These are phyloP conservation scores for Pseudocercospora crystallina DNA, from an alignment of 2,329 filamentous ascomycete genomes.

Conservation along the genomic window DNA sequence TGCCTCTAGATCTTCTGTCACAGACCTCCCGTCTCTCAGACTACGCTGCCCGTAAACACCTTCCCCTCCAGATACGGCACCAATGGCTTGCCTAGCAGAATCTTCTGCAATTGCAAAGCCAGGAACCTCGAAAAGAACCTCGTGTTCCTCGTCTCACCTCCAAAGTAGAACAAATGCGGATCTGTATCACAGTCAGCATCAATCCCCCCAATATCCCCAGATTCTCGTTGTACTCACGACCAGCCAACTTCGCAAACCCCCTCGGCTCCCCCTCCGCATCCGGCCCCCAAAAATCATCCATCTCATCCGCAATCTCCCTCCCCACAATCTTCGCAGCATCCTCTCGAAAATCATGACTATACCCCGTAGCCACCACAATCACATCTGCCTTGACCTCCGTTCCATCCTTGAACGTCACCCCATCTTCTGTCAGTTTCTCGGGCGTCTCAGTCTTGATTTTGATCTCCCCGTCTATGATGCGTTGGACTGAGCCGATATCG, in stretches of 20 bases:
- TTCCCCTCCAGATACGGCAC: constrained; percentile 10
- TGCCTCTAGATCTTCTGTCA: no score
- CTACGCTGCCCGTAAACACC: not conserved
- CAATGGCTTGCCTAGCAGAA: constrained; percentile 7
- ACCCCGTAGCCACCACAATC: constrained; percentile 50
- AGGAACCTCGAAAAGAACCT: constrained; percentile 52
- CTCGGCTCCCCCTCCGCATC: constrained; percentile 50
- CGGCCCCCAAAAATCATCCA: constrained; percentile 48
- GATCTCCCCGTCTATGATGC: constrained; percentile 48
- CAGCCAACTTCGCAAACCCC: constrained; percentile 42
- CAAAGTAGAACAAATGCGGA: constrained; percentile 46
- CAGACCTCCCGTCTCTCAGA: no score
- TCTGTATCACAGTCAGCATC: constrained; percentile 22
- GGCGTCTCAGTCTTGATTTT: constrained; percentile 44
- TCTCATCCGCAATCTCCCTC: constrained; percentile 39
- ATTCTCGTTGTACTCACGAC: constrained; percentile 32
- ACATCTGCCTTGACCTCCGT: constrained; percentile 45
- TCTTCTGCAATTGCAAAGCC: constrained; percentile 47
- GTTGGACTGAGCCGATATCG: constrained; percentile 45
- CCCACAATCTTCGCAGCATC: constrained; percentile 43
- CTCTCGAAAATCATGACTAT: constrained; percentile 44
- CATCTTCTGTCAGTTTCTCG: constrained; percentile 38
- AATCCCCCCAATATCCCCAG: no score
- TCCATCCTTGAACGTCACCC: constrained; percentile 47
- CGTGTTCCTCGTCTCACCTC: constrained; percentile 43